These are phyloP conservation scores for Phaseolus lunatus DNA, from an alignment of 306 rosid genomes.

Conservation along the genomic window DNA sequence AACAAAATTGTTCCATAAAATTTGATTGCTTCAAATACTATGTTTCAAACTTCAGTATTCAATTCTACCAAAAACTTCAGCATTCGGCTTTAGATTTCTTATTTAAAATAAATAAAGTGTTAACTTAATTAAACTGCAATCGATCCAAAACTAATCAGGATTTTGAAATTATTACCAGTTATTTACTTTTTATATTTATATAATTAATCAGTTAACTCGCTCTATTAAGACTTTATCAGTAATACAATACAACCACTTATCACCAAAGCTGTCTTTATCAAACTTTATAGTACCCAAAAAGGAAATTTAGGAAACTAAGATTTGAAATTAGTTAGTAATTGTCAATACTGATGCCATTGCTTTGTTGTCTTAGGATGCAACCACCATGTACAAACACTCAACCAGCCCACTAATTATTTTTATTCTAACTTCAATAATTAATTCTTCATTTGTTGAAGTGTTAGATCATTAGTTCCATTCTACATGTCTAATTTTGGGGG, in stretches of 20 bases:
- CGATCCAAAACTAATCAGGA: neutral
- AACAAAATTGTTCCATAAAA: neutral
- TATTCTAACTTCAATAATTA: neutral
- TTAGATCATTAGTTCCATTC: neutral
- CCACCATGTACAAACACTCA: neutral
- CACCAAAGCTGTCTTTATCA: neutral
- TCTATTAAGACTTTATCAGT: neutral
- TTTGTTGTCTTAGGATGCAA: neutral
- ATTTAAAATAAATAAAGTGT: neutral
- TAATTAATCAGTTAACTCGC: neutral
- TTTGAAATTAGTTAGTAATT: neutral
- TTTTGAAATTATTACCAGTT: neutral
- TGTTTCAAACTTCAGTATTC: no score
- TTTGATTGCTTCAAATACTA: neutral
- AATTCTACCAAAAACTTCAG: neutral
- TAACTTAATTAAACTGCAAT: neutral
- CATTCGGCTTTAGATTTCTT: neutral
- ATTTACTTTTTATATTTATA: neutral
- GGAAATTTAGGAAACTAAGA: neutral
- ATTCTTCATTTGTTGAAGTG: neutral
- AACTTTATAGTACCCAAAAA: neutral
- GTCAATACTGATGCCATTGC: neutral
- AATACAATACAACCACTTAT: neutral
- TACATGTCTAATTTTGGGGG: neutral
- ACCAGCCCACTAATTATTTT: neutral